phyloP scores from a whole-genome alignment of 225 moss, liverwort and hornwort species.

The Marchantia polymorpha region DNA sequence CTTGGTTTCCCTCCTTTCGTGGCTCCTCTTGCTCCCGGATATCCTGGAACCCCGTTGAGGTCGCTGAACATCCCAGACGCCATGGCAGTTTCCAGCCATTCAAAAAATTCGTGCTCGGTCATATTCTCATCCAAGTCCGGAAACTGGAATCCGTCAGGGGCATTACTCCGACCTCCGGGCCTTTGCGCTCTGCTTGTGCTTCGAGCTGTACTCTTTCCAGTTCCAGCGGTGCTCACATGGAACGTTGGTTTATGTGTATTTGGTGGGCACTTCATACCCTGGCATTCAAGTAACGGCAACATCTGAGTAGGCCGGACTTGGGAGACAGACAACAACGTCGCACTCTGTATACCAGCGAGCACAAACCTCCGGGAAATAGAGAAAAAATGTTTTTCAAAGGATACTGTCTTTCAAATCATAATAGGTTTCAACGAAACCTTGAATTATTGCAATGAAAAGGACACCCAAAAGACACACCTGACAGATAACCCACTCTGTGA shows the following conservation, averaged over 20 bases:
- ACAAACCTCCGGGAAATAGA: not conserved
- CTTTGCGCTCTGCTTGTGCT: slow-evolving; percentile 49
- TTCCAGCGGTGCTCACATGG: slow-evolving; percentile 87
- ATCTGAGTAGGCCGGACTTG: no score
- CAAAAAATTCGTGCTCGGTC: slow-evolving; percentile 87
- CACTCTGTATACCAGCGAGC: not conserved
- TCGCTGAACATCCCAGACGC: slow-evolving; percentile 68
- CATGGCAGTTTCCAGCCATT: slow-evolving; percentile 80
- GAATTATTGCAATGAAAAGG: not conserved
- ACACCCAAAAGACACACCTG: slow-evolving; percentile 52
- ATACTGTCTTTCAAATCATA: not conserved
- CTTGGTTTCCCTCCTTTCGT: slow-evolving; percentile 63
- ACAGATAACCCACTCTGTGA: slow-evolving; percentile 95
- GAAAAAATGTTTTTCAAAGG: no score
- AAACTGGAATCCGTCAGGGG: slow-evolving; percentile 62
- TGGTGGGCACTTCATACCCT: slow-evolving; percentile 96
- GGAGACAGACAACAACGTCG: not conserved
- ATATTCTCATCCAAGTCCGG: slow-evolving; percentile 70
- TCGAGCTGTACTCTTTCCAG: slow-evolving; percentile 61
- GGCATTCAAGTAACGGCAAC: slow-evolving; percentile 4
- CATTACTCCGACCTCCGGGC: slow-evolving; percentile 41
- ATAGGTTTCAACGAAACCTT: not conserved
- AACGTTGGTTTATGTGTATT: slow-evolving; percentile 92
- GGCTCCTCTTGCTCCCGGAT: slow-evolving; percentile 53
- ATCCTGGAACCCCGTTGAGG: slow-evolving; percentile 51